Evolutionary conservation across 1,139 yeast species (phyloP), one percentile per base, ranked within the genome.

Genomic region (Saccharomycopsis hybrid): DNA sequence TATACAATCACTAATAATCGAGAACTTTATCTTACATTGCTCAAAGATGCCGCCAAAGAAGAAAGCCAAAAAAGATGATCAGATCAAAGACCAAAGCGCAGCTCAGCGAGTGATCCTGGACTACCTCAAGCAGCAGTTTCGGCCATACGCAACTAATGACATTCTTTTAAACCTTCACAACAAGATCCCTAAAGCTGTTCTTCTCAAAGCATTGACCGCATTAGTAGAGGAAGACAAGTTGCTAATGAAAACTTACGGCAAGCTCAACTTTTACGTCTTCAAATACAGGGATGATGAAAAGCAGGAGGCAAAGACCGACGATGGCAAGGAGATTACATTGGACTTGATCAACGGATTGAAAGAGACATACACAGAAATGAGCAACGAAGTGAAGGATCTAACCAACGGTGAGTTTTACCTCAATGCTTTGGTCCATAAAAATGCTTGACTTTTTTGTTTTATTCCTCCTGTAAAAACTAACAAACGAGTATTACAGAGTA

Each of bases 141-240:
- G 51, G 29, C 51, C 51, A 11, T 49, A 49, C 31, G 41, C 48
- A 1, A 31, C 32, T 8, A 49, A 49, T 31, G 51, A 49, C 29
- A 46, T 49, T 5, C 25, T 35, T 13, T 39, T 49, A 9, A 49
- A 49, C n/a, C 36, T 49, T 3, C 51, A 49, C 18, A 43, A 32
- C 13, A 41, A 31, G 24, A 44, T 49, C 11, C 8, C 46, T 7
- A 49, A 49, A 30, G 9, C 43, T 2, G 8, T 36, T 7, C 43
- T 41, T 5, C 9, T 40, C 4, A 49, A 49, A 25, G 38, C 36
- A 3, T 39, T 49, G 30, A 32, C 41, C 2, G 18, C 31, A 1
- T 30, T 49, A 30, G 25, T 31, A 1, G 43, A 36, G 13, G 13
- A 41, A 11, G 37, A 42, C 27, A 41, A 42, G 36, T 35, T 49